These are phyloP conservation scores for Mycena polygramma DNA, from an alignment of 768 basidiomycete species.

Conservation along the genomic window DNA sequence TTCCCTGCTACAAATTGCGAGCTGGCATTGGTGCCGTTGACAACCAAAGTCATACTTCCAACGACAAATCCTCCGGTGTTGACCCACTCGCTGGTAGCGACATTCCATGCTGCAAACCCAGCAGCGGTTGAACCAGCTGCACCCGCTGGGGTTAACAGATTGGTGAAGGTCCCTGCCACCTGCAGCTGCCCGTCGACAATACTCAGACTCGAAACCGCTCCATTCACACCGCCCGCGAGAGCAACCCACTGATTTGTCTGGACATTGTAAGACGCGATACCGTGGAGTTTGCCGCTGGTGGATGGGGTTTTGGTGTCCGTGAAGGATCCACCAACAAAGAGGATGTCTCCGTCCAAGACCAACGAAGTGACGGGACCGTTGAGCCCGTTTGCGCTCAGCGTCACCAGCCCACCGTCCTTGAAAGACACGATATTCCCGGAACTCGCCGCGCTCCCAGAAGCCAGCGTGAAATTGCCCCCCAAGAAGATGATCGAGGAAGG, in stretches of 20 bases:
- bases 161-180: conserved; percentile 83
- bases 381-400: conserved; percentile 76
- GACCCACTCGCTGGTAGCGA: conserved; percentile 71
- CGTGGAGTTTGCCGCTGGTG: conserved; percentile 65
- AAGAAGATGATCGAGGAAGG: conserved; percentile 76
- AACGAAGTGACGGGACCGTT: conserved; percentile 84
- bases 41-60: conserved; percentile 78
- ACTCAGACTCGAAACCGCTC: conserved; percentile 74
- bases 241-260: conserved; percentile 73
- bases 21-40: conserved; percentile 69
- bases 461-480: conserved; percentile 81
- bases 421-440: conserved; percentile 81
- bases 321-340: conserved; percentile 94
- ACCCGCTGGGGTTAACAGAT: conserved; percentile 49
- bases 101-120: conserved; percentile 86
- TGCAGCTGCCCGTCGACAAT: conserved; percentile 65
- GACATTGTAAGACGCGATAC: conserved; percentile 82
- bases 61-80: conserved; percentile 81
- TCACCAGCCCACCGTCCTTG: conserved; percentile 67
- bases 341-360: conserved; percentile 67
- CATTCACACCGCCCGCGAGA: conserved; percentile 82
- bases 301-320: conserved; percentile 72
- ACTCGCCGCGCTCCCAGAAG: conserved; percentile 67
- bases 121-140: conserved; percentile 54
- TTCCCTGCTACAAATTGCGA: conserved; percentile 80